Conservation (phyloP, 352 stramenopile species). For the Pythium biforme region DNA sequence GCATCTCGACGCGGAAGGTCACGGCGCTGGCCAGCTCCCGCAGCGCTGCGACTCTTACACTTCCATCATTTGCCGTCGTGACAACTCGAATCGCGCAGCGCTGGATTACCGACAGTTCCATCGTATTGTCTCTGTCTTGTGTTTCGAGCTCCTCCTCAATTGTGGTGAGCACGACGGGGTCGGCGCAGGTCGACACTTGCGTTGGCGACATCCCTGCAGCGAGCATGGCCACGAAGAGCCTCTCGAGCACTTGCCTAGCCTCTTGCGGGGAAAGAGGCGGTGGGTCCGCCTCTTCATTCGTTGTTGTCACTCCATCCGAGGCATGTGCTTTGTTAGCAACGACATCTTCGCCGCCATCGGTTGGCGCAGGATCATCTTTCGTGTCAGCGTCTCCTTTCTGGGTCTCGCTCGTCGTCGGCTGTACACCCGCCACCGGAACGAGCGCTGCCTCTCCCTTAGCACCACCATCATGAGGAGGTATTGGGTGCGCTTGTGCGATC, state of each 20-base stretch:
- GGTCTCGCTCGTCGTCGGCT: too few relatives aligned
- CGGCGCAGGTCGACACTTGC: background rate
- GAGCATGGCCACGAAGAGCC: constrained; percentile 11
- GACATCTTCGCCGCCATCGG: too few relatives aligned
- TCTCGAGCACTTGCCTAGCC: background rate
- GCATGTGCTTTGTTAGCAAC: too few relatives aligned
- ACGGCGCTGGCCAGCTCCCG: constrained; percentile 27
- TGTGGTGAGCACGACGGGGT: background rate
- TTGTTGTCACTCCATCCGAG: background rate
- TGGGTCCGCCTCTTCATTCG: background rate
- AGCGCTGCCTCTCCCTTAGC: background rate
- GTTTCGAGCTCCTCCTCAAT: background rate
- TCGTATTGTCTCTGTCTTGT: background rate
- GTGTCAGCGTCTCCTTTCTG: too few relatives aligned
- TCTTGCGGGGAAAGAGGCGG: background rate
- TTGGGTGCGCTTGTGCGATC: background rate
- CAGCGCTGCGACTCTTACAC: constrained; percentile 12
- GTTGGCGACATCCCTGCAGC: constrained; percentile 1
- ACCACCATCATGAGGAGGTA: too few relatives aligned
- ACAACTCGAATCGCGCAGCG: background rate
- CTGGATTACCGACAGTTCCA: background rate
- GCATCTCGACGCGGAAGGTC: constrained; percentile 45
- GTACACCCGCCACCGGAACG: background rate
- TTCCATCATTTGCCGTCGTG: background rate
- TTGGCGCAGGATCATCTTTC: too few relatives aligned